Conservation (phyloP, 768 basidiomycete genomes). For the Ephemerocybe angulata region DNA sequence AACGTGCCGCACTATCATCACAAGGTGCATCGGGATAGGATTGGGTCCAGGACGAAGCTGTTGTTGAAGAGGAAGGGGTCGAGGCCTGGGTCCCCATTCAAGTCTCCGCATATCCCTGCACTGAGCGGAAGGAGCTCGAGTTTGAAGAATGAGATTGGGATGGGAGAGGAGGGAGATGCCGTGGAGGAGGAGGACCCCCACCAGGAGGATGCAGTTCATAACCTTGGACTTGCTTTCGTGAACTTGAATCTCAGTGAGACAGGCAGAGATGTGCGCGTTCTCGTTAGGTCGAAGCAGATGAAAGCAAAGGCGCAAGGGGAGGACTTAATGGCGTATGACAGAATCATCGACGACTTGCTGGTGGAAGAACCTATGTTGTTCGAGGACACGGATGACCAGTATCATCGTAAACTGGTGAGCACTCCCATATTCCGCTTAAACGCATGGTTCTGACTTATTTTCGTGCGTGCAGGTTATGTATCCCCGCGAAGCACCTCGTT, state of each 20-base stretch:
- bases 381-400: neutral
- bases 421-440: neutral
- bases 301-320: neutral
- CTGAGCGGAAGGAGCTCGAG: neutral
- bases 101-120: neutral
- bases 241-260: slow-evolving; percentile 3
- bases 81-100: neutral
- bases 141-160: neutral
- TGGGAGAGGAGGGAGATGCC: neutral
- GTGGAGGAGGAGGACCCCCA: too few relatives aligned
- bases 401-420: neutral
- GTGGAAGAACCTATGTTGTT: neutral
- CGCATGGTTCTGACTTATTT: neutral
- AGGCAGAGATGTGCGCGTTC: neutral
- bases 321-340: neutral
- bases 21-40: neutral
- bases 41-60: neutral
- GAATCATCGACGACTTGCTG: neutral
- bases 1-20: neutral
- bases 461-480: slow-evolving; percentile 2
- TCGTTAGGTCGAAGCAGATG: neutral
- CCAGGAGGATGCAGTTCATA: too few relatives aligned
- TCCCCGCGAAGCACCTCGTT: neutral
- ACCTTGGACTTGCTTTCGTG: neutral
- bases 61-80: neutral